phyloP scores from a whole-genome alignment of 306 rosid genomes.

The Castanea sativa region DNA sequence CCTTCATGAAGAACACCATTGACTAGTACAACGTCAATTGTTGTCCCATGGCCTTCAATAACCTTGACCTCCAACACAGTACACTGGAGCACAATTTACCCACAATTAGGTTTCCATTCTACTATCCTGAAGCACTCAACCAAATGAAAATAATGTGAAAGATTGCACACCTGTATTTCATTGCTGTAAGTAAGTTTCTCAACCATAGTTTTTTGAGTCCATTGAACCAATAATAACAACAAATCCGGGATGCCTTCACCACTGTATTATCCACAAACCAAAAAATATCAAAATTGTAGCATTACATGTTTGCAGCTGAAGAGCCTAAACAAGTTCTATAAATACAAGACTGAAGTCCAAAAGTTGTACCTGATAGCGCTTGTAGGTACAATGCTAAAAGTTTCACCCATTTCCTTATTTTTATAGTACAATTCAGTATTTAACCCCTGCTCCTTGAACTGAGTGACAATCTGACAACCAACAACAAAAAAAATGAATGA shows the following conservation, averaged over 20 bases:
- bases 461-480: conserved; percentile 60
- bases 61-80: conserved; percentile 97
- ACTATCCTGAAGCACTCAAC: conserved; percentile 21
- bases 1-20: conserved; percentile 99
- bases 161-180: conserved; percentile 76
- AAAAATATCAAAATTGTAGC: conserved; percentile 25
- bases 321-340: not conserved
- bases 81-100: conserved; percentile 57
- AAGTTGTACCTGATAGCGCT: conserved; percentile 82
- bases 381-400: conserved; percentile 91
- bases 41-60: conserved; percentile 95
- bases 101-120: conserved; percentile 32
- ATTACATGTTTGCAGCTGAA: not conserved
- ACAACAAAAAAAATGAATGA: conserved; percentile 21
- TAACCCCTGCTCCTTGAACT: conserved; percentile 87
- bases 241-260: conserved; percentile 97
- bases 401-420: conserved; percentile 93
- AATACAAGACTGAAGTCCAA: conserved; percentile 1
- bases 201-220: conserved; percentile 92
- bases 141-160: conserved; percentile 9
- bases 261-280: conserved; percentile 41
- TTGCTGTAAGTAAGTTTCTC: conserved; percentile 82
- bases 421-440: conserved; percentile 81
- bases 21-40: conserved; percentile 93
- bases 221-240: conserved; percentile 73